These are phyloP conservation scores for Diplosphaera chodatii DNA, from an alignment of 139 green algal genomes.

Conservation along the genomic window DNA sequence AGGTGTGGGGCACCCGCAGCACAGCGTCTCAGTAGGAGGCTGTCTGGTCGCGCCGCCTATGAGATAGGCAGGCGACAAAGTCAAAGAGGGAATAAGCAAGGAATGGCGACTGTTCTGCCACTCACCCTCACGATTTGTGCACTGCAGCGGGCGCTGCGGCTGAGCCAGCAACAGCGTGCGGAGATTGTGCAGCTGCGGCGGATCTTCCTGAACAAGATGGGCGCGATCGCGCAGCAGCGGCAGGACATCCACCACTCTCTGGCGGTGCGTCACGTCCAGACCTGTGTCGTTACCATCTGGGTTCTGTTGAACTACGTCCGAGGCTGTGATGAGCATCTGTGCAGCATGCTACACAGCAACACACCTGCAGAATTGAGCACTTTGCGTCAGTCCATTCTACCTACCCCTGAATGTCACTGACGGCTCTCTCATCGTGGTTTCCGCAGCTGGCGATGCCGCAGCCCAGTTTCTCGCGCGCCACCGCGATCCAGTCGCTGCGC, in stretches of 20 bases:
- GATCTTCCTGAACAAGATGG: slow-evolving; percentile 28
- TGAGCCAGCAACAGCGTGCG: slow-evolving; percentile 22
- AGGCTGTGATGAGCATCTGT: too few relatives aligned
- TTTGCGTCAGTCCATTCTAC: too few relatives aligned
- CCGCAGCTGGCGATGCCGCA: neutral
- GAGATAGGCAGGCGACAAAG: too few relatives aligned
- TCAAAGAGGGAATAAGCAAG: too few relatives aligned
- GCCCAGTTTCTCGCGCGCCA: neutral
- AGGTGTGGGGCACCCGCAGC: too few relatives aligned
- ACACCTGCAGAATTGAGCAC: too few relatives aligned
- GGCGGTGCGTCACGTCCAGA: neutral
- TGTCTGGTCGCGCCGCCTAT: too few relatives aligned
- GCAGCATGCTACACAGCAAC: too few relatives aligned
- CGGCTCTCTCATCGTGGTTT: neutral
- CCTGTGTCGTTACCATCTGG: neutral
- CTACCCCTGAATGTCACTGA: too few relatives aligned
- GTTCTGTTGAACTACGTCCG: too few relatives aligned
- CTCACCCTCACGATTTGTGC: neutral
- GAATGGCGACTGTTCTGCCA: too few relatives aligned
- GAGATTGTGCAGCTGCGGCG: slow-evolving; percentile 27
- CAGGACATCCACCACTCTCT: slow-evolving; percentile 10
- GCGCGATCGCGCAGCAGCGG: slow-evolving; percentile 15
- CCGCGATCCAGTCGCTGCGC: neutral
- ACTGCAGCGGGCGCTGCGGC: slow-evolving; percentile 15
- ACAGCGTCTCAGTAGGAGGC: too few relatives aligned